Evolutionary conservation across 2,329 filamentous ascomycete species (phyloP).

Genomic region (Diaporthe sp.): DNA sequence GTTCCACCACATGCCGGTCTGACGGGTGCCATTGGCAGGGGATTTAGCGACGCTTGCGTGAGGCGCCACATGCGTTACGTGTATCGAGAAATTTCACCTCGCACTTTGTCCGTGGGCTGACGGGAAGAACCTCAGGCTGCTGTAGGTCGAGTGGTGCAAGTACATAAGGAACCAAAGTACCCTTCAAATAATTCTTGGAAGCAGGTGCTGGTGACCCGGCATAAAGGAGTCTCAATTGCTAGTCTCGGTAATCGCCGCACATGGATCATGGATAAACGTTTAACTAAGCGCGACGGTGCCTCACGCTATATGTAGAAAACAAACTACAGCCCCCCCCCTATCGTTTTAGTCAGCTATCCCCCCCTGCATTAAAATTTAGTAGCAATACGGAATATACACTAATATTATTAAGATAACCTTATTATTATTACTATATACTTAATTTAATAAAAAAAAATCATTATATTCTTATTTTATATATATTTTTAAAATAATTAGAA

Average conservation of each 20-base stretch:
- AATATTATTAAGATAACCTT: no score
- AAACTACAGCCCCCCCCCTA: no score
- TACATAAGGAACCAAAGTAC: neutral
- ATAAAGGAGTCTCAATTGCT: neutral
- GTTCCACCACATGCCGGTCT: conserved; percentile 11
- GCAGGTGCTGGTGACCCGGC: neutral
- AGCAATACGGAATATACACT: no score
- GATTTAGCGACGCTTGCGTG: conserved; percentile 6
- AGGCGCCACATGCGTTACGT: conserved; percentile 12
- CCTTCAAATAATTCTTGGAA: neutral
- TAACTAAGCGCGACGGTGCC: neutral
- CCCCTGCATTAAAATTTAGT: no score
- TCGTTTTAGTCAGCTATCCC: no score
- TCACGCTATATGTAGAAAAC: neutral
- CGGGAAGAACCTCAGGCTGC: neutral
- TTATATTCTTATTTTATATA: no score
- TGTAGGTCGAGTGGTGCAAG: no score
- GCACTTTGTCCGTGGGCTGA: neutral
- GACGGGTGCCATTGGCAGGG: conserved; percentile 27
- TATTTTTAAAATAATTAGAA: no score
- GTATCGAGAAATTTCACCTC: conserved; percentile 3
- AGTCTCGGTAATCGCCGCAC: conserved; percentile 2
- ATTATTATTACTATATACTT: no score
- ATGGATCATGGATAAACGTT: conserved; percentile 1
- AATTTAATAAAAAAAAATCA: no score